Conservation (phyloP, 108 stramenopile genomes). For the Schizochytrium sp. region DNA sequence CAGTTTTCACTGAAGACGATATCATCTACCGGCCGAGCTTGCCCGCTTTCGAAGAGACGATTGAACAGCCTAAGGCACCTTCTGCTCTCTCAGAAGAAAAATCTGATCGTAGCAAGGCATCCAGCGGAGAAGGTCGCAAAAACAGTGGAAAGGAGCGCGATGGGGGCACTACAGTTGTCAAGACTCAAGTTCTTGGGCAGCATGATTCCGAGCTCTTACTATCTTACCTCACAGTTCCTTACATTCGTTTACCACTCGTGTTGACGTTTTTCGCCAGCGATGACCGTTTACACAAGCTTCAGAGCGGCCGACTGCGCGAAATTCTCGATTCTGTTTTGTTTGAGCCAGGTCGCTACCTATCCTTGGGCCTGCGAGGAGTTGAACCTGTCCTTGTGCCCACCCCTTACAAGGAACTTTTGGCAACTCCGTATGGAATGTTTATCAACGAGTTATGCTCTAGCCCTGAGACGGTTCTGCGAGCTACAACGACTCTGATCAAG, state of each 20-base stretch:
- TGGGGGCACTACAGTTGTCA: background rate
- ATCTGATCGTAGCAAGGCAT: background rate
- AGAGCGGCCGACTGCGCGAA: background rate
- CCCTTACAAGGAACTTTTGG: conserved; percentile 60
- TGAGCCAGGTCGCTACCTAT: conserved; percentile 61
- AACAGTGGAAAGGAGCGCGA: background rate
- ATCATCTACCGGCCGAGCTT: conserved; percentile 66
- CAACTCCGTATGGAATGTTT: conserved; percentile 64
- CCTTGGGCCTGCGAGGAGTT: conserved; percentile 61
- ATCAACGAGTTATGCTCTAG: conserved; percentile 61
- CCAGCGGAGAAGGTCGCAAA: background rate
- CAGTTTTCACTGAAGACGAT: conserved; percentile 62
- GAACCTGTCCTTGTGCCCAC: conserved; percentile 65
- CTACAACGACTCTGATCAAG: conserved; percentile 11
- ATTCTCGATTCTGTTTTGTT: conserved; percentile 64
- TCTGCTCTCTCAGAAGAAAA: background rate
- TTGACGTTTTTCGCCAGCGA: conserved; percentile 62
- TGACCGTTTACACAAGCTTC: conserved; percentile 59
- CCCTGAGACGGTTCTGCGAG: conserved; percentile 42
- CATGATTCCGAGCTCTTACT: conserved; percentile 63
- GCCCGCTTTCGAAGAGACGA: conserved; percentile 61
- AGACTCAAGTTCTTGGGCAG: conserved; percentile 35
- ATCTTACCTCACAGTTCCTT: conserved; percentile 63
- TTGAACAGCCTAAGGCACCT: background rate
- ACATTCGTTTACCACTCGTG: conserved; percentile 65